These are phyloP conservation scores for Juncus inflexus DNA, from an alignment of 176 grass and related monocot genomes.

Conservation along the genomic window DNA sequence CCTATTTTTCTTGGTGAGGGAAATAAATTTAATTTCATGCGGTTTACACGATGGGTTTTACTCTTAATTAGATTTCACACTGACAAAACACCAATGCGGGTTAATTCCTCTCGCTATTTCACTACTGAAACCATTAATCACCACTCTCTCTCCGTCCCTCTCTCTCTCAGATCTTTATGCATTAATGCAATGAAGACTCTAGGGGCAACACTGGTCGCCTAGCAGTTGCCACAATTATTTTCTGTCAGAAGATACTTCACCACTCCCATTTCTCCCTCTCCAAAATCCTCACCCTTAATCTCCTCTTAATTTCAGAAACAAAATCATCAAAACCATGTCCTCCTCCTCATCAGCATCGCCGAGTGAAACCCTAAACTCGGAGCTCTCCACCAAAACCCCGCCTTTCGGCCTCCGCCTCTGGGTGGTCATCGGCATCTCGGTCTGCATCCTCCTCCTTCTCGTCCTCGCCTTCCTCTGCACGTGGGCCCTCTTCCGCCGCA, in stretches of 20 bases:
- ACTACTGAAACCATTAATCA: constrained; percentile 12
- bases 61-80: constrained; percentile 10
- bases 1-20: constrained; percentile 1
- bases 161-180: constrained; percentile 17
- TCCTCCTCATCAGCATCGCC: constrained; percentile 29
- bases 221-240: constrained; percentile 5
- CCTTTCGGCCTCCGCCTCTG: constrained; percentile 66
- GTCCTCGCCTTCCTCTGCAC: constrained; percentile 57
- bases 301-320: constrained; percentile 13
- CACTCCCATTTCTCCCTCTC: not conserved
- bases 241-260: not conserved
- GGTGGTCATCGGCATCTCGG: constrained; percentile 60
- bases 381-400: constrained; percentile 50
- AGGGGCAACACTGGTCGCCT: constrained; percentile 11
- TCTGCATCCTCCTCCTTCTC: constrained; percentile 43
- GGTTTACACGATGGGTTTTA: constrained; percentile 13
- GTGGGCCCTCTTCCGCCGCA: constrained; percentile 45
- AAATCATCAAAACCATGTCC: not conserved
- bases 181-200: constrained; percentile 20
- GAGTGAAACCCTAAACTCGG: constrained; percentile 32
- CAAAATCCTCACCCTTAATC: constrained; percentile 11
- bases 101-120: constrained; percentile 6
- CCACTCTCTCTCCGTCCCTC: not conserved
- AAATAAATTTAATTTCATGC: constrained; percentile 7
- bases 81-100: not conserved